These are phyloP conservation scores for Suillus sp. DNA, from an alignment of 768 basidiomycete species.

Conservation along the genomic window DNA sequence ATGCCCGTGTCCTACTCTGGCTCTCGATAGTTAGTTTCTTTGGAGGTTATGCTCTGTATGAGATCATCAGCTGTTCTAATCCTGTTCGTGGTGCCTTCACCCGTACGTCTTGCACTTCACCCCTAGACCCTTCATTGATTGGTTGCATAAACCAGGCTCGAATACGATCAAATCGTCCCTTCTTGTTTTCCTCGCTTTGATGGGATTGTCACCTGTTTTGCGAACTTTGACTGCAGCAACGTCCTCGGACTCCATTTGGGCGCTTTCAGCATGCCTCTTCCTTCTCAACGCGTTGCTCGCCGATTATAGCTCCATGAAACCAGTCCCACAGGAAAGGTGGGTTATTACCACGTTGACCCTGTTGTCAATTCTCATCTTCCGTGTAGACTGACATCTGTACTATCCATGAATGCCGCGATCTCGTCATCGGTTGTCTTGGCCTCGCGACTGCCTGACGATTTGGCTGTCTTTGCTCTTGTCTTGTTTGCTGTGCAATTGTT, in stretches of 20 bases:
- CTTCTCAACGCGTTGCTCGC: constrained; percentile 79
- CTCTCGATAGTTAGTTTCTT: constrained; percentile 61
- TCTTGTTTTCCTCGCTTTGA: constrained; percentile 83
- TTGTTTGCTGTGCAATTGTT: constrained; percentile 83
- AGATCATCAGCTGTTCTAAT: constrained; percentile 47
- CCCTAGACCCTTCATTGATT: constrained; percentile 13
- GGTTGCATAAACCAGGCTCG: constrained; percentile 48
- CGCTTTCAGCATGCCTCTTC: constrained; percentile 84
- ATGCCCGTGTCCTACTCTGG: constrained; percentile 71
- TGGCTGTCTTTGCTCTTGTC: constrained; percentile 87
- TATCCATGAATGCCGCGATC: constrained; percentile 90
- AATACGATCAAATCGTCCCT: constrained; percentile 80
- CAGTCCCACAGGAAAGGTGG: constrained; percentile 61
- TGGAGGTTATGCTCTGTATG: constrained; percentile 64
- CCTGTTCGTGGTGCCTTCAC: constrained; percentile 24
- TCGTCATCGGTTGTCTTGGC: constrained; percentile 93
- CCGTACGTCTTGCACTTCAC: constrained; percentile 26
- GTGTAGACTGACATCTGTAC: constrained; percentile 72
- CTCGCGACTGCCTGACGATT: constrained; percentile 80
- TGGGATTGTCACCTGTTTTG: constrained; percentile 89
- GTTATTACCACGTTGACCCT: constrained; percentile 25
- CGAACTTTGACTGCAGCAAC: constrained; percentile 93
- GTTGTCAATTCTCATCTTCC: constrained; percentile 28
- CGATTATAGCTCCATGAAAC: constrained; percentile 66
- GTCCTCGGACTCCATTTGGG: constrained; percentile 97